Conservation (phyloP, 768 basidiomycete species). For the Suillus subaureus region DNA sequence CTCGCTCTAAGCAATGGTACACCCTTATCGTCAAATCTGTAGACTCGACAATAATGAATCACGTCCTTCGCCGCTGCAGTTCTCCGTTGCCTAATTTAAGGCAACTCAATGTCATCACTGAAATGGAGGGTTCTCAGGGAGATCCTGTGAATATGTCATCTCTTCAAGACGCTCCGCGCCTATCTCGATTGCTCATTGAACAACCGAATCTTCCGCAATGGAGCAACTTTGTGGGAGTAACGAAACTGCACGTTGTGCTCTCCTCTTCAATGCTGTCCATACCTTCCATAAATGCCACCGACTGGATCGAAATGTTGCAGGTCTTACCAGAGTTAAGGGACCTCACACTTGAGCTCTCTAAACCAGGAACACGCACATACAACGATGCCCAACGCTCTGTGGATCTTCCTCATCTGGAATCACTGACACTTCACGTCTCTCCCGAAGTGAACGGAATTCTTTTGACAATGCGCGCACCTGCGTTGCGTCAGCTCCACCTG, state of each 20-base stretch:
- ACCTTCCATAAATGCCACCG: constrained; percentile 24
- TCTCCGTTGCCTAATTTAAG: constrained; percentile 39
- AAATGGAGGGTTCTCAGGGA: constrained; percentile 28
- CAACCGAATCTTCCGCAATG: constrained; percentile 40
- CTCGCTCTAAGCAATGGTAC: constrained; percentile 46
- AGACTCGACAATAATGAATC: constrained; percentile 40
- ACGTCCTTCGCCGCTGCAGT: constrained; percentile 41
- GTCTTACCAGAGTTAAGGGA: constrained; percentile 42
- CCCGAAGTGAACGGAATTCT: constrained; percentile 32
- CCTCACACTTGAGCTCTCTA: constrained; percentile 43
- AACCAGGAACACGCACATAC: constrained; percentile 27
- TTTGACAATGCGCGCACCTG: constrained; percentile 36
- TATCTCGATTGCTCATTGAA: constrained; percentile 36
- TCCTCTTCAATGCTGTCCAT: constrained; percentile 21
- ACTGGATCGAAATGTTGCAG: constrained; percentile 36
- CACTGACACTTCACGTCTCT: constrained; percentile 33
- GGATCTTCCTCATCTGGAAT: constrained; percentile 29
- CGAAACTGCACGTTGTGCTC: constrained; percentile 37
- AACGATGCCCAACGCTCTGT: constrained; percentile 17
- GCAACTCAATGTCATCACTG: constrained; percentile 33
- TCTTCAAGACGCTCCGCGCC: constrained; percentile 36
- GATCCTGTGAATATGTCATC: constrained; percentile 31
- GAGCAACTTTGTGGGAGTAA: constrained; percentile 37
- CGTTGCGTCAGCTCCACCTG: constrained; percentile 41
- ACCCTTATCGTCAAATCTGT: constrained; percentile 43